Evolutionary conservation across 768 basidiomycete genomes (phyloP), one percentile per base, ranked within the genome.

Genomic region (Lentinus tigrinus): DNA sequence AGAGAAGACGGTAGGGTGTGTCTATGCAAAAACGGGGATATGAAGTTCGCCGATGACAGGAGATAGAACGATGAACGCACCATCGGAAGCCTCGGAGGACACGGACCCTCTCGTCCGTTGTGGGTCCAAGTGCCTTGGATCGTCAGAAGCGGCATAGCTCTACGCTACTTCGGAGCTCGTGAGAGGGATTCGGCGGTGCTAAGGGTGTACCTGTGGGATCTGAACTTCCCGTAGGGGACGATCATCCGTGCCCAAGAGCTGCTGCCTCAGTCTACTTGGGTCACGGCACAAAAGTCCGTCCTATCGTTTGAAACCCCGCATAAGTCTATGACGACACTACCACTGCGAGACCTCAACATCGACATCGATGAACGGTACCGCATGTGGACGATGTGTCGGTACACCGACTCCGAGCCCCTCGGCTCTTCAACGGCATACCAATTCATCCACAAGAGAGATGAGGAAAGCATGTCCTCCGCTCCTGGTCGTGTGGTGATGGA

Each of bases 51-150:
- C 8, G 44, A 24, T 37, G 2, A 10, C 36, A 23, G 52, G n/a
- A 43, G 27, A 43, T 31, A 23, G 54, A 17, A 54, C 31, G 44
- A 36, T 47, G 44, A n/a, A 14, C 34, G 11, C 26, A 26, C 23
- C 17, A 17, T 24, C 42, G 14, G 39, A 42, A 28, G 26, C 9
- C 24, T 34, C 38, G 47, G 38, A 17, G 10, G 11, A 31, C 9
- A 43, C 47, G 38, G 55, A 31, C 40, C 47, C 27, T 43, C 46
- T 42, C 28, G 48, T 43, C 55, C 47, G 48, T 49, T 56, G 55
- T 56, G 47, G 55, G 47, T 56, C 55, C 55, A 50, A 21, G 21
- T 42, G 14, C 39, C 23, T 38, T 31, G 43, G 38, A 44, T 31
- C 8, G n/a, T 19, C 34, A 11, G 28, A 43, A 31, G 10, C 28